These are phyloP conservation scores for Leishmania aethiopica DNA, from an alignment of 208 protist species.

Conservation along the genomic window DNA sequence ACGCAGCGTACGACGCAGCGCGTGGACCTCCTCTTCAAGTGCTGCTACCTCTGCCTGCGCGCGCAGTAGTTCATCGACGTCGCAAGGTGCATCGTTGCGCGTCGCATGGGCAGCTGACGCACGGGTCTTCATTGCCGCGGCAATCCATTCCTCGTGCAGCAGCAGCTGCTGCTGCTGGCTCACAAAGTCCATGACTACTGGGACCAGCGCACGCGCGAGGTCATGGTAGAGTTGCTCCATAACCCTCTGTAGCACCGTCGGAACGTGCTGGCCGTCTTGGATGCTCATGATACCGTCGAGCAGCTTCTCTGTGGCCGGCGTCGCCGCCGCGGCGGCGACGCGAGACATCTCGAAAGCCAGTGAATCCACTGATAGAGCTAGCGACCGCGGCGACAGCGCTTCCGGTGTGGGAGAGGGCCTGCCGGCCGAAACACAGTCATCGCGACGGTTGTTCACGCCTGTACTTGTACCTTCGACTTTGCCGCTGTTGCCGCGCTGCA, in stretches of 20 bases:
- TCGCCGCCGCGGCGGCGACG: conserved; percentile 7
- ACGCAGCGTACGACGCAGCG: conserved; percentile 14
- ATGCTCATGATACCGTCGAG: conserved; percentile 31
- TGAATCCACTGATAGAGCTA: neutral
- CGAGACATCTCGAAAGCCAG: conserved; percentile 18
- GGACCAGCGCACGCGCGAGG: conserved; percentile 16
- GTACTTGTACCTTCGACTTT: neutral
- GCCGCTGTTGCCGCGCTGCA: neutral
- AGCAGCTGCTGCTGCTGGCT: neutral
- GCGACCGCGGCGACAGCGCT: neutral
- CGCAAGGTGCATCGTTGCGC: neutral
- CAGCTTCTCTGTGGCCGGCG: conserved; percentile 9
- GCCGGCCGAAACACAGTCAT: neutral
- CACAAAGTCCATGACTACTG: conserved; percentile 17
- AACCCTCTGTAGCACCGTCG: conserved; percentile 7
- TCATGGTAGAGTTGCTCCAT: conserved; percentile 17
- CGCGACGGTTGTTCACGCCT: neutral
- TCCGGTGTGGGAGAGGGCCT: neutral
- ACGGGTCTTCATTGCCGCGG: too few species aligned
- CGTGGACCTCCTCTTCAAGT: conserved; percentile 23
- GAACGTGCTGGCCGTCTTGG: conserved; percentile 22
- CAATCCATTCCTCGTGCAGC: neutral
- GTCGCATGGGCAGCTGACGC: neutral
- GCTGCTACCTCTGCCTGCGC: conserved; percentile 18
- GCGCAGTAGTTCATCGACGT: neutral